These are phyloP conservation scores for Trichoderma brevicompactum DNA, from an alignment of 2,329 filamentous ascomycete species.

Conservation along the genomic window DNA sequence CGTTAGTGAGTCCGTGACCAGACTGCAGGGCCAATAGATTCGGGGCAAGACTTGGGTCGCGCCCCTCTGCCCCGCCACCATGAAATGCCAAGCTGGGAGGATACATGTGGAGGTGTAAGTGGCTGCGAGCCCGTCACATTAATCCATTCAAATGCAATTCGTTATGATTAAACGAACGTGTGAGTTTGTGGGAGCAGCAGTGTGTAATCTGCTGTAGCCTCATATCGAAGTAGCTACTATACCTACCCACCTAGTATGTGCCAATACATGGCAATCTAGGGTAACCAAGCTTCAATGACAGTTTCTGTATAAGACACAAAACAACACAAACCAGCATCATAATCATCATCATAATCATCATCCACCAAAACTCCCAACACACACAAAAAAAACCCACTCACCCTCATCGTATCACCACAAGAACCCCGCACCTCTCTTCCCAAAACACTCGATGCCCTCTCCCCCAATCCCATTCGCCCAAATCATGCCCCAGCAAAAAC, in stretches of 20 bases:
- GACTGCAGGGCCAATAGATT: background rate
- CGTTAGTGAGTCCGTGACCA: slow-evolving; percentile 7
- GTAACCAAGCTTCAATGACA: too few species aligned
- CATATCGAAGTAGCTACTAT: too few species aligned
- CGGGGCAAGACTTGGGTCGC: background rate
- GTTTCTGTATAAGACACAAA: too few species aligned
- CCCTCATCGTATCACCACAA: background rate
- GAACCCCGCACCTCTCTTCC: slow-evolving; percentile 5
- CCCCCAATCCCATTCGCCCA: too few species aligned
- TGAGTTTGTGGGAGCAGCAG: too few species aligned
- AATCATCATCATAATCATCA: background rate
- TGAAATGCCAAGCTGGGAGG: background rate
- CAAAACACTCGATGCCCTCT: background rate
- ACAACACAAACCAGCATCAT: background rate
- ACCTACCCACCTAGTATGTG: too few species aligned
- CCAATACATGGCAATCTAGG: too few species aligned
- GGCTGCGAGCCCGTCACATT: too few species aligned
- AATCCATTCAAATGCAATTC: too few species aligned
- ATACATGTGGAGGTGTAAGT: background rate
- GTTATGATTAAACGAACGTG: too few species aligned
- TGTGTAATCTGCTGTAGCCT: too few species aligned
- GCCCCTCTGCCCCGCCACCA: background rate
- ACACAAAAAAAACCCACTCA: background rate
- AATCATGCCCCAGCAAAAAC: background rate
- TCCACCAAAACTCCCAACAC: background rate